These are phyloP conservation scores for Xylaria sp. DNA, from an alignment of 2,329 filamentous ascomycete genomes.

Conservation along the genomic window DNA sequence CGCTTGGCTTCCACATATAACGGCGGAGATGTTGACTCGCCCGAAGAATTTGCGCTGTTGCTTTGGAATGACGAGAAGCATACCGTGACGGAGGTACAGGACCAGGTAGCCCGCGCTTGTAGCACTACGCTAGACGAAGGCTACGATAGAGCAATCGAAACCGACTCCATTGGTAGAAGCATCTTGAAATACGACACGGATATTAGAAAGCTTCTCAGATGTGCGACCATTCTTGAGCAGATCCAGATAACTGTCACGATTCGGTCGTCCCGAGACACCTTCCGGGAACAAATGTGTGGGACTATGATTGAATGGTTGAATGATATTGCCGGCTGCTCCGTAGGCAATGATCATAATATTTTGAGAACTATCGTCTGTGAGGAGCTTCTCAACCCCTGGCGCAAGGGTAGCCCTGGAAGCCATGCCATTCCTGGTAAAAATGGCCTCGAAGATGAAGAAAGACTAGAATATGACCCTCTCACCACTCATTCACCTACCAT, in stretches of 20 bases:
- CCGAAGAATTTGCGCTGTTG: conserved; percentile 83
- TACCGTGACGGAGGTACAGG: conserved; percentile 88
- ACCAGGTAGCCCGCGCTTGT: conserved; percentile 92
- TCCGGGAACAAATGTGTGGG: conserved; percentile 98
- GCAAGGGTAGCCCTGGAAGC: conserved; percentile 82
- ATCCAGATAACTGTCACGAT: conserved; percentile 98
- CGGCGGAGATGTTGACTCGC: conserved; percentile 70
- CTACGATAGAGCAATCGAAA: conserved; percentile 81
- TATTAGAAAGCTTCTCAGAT: conserved; percentile 76
- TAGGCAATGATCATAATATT: conserved; percentile 82
- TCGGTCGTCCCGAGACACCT: conserved; percentile 91
- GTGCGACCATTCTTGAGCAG: conserved; percentile 89
- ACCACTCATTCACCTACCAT: conserved; percentile 47
- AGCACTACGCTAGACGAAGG: conserved; percentile 76
- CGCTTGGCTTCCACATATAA: conserved; percentile 82
- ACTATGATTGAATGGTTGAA: conserved; percentile 95
- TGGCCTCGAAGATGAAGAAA: conserved; percentile 84
- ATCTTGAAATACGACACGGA: conserved; percentile 82
- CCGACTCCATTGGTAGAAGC: conserved; percentile 87
- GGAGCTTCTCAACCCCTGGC: conserved; percentile 89
- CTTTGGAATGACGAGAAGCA: conserved; percentile 99
- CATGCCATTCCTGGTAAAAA: conserved; percentile 82
- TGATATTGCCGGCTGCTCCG: conserved; percentile 90
- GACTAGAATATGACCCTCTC: conserved; percentile 61
- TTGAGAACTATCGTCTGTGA: conserved; percentile 87